Percentiles rank a stretch among this genome's conserved stretches.
Evolutionary conservation across 2,329 filamentous ascomycete genomes (phyloP).

Genomic region (Monosporascus sp.): DNA sequence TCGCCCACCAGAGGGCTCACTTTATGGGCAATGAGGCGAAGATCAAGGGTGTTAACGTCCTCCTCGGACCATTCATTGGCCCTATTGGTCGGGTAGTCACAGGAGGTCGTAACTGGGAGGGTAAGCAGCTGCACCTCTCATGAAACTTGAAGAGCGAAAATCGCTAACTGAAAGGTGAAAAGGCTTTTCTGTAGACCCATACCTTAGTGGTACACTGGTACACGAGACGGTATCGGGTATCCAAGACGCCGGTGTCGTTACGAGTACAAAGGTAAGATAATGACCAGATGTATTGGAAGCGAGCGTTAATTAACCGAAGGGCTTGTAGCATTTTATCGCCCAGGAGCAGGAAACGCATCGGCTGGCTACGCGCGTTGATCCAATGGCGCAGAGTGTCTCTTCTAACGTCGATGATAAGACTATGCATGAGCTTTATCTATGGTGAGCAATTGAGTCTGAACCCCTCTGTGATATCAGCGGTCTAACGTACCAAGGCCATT

Average conservation of each 20-base stretch:
- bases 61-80: constrained; percentile 60
- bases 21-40: constrained; percentile 63
- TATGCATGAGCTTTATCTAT: constrained; percentile 52
- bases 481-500: constrained; percentile 48
- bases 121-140: constrained; percentile 3
- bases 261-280: constrained; percentile 11
- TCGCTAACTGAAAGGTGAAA: background rate
- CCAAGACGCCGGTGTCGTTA: constrained; percentile 27
- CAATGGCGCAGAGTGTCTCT: constrained; percentile 43
- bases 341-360: constrained; percentile 65
- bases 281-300: background rate
- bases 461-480: background rate
- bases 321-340: constrained; percentile 57
- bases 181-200: constrained; percentile 13
- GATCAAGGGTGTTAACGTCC: constrained; percentile 64
- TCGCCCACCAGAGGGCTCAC: constrained; percentile 56
- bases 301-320: constrained; percentile 49
- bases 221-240: constrained; percentile 46
- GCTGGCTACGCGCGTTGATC: constrained; percentile 54
- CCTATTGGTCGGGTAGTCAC: constrained; percentile 46
- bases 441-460: constrained; percentile 24
- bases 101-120: constrained; percentile 51
- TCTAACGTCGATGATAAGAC: constrained; percentile 49
- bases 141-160: background rate
- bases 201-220: constrained; percentile 41